Evolutionary conservation across 306 rosid genomes (phyloP).

Genomic region (Crotalaria pallida): DNA sequence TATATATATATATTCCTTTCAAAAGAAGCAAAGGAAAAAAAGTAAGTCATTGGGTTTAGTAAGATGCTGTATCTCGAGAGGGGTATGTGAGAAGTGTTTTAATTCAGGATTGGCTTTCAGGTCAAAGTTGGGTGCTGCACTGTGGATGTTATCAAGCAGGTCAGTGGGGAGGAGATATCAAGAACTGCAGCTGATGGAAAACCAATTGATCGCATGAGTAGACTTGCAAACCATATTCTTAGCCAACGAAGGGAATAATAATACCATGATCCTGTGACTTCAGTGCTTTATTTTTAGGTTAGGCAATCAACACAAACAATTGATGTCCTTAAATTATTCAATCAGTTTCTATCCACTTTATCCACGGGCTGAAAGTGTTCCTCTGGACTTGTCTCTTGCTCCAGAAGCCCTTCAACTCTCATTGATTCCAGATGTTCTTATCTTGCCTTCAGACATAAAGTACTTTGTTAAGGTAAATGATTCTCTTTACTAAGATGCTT

Average conservation of each 20-base stretch:
- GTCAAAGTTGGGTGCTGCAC: slow-evolving; percentile 87
- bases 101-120: slow-evolving; percentile 41
- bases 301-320: slow-evolving; percentile 6
- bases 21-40: background rate
- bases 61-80: slow-evolving; percentile 13
- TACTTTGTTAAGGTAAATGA: slow-evolving; percentile 67
- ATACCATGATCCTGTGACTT: background rate
- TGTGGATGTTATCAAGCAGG: slow-evolving; percentile 82
- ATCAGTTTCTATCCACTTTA: slow-evolving; percentile 90
- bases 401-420: slow-evolving; percentile 78
- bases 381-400: slow-evolving; percentile 80
- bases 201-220: slow-evolving; percentile 75
- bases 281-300: background rate
- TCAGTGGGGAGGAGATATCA: slow-evolving; percentile 92
- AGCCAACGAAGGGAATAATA: slow-evolving; percentile 56
- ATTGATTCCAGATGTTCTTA: slow-evolving; percentile 68
- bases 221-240: slow-evolving; percentile 76
- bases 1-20: too few relatives aligned
- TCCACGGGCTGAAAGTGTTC: slow-evolving; percentile 82
- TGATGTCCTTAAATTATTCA: slow-evolving; percentile 17
- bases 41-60: slow-evolving; percentile 6
- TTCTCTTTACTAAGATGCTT: background rate
- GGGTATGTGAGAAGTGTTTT: background rate
- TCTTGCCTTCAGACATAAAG: slow-evolving; percentile 87
- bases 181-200: slow-evolving; percentile 54